These are phyloP conservation scores for Cylindrotheca closterium DNA, from an alignment of 108 stramenopile species.

Conservation along the genomic window DNA sequence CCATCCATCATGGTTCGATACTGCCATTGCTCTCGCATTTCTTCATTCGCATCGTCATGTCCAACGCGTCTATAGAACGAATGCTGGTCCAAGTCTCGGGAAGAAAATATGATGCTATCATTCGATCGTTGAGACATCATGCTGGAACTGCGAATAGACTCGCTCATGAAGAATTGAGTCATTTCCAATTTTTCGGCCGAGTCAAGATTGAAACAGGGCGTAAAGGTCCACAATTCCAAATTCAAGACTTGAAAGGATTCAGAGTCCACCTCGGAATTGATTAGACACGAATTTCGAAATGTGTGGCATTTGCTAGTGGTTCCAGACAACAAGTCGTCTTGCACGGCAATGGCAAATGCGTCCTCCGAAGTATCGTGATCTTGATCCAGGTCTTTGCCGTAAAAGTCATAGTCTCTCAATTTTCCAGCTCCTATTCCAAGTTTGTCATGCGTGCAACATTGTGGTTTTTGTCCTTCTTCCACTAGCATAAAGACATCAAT, in stretches of 20 bases:
- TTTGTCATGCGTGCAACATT: conserved; percentile 61
- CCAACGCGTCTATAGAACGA: conserved; percentile 51
- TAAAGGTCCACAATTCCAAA: conserved; percentile 81
- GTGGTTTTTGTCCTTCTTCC: conserved; percentile 49
- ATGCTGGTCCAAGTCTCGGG: conserved; percentile 30
- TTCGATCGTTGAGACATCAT: conserved; percentile 1
- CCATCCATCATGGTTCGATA: conserved; percentile 46
- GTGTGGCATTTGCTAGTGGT: conserved; percentile 69
- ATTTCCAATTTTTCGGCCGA: conserved; percentile 72
- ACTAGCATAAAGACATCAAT: conserved; percentile 72
- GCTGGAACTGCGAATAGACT: conserved; percentile 28
- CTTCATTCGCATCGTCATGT: conserved; percentile 29
- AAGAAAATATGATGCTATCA: conserved; percentile 16
- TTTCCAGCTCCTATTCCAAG: conserved; percentile 47
- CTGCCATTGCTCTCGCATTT: conserved; percentile 40
- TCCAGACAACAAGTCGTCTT: conserved; percentile 62
- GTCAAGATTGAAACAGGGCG: conserved; percentile 56
- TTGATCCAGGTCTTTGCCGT: background rate
- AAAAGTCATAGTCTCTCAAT: conserved; percentile 26
- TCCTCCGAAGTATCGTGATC: conserved; percentile 19
- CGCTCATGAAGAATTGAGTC: conserved; percentile 60
- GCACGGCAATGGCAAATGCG: conserved; percentile 76
- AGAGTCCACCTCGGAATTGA: conserved; percentile 22
- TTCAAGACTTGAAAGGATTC: conserved; percentile 69
- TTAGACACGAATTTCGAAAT: conserved; percentile 64